These are phyloP conservation scores for Lanzia echinophila DNA, from an alignment of 2,329 filamentous ascomycete genomes.

Conservation along the genomic window DNA sequence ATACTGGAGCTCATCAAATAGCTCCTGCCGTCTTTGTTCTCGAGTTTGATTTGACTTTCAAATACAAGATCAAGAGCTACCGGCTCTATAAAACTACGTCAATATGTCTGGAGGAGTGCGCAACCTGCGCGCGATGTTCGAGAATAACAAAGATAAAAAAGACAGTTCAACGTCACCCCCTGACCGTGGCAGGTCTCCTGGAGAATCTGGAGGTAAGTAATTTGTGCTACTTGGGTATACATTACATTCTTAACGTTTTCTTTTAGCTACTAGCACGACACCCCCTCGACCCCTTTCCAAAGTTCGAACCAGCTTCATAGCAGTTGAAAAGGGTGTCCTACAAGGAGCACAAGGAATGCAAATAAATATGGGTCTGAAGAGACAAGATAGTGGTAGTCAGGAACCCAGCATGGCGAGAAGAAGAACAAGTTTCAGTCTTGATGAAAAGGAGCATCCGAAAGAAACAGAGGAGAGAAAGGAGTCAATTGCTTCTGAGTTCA, in stretches of 20 bases:
- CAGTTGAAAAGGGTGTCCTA: conserved; percentile 51
- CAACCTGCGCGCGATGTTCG: conserved; percentile 76
- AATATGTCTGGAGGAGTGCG: conserved; percentile 32
- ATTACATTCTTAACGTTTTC: conserved; percentile 16
- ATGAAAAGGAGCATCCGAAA: conserved; percentile 22
- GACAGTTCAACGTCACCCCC: conserved; percentile 46
- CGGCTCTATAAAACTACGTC: conserved; percentile 7
- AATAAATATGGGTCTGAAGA: conserved; percentile 37
- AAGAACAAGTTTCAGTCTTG: conserved; percentile 26
- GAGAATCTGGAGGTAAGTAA: conserved; percentile 39
- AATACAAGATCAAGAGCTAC: conserved; percentile 3
- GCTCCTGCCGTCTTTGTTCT: conserved; percentile 1
- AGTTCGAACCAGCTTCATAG: conserved; percentile 68
- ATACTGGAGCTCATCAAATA: not conserved
- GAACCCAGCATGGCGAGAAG: conserved; percentile 24
- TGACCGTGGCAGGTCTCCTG: conserved; percentile 64
- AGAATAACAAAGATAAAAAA: no score
- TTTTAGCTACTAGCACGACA: conserved; percentile 26
- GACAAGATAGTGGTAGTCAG: conserved; percentile 27
- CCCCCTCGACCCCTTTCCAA: conserved; percentile 64
- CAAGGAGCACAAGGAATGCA: conserved; percentile 29
- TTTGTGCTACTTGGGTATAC: conserved; percentile 13
- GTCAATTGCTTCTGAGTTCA: conserved; percentile 21
- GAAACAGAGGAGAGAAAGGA: conserved; percentile 22
- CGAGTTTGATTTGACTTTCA: conserved; percentile 4